These are phyloP conservation scores for Emericellopsis terricola DNA, from an alignment of 495 filamentous ascomycete species.

Conservation along the genomic window DNA sequence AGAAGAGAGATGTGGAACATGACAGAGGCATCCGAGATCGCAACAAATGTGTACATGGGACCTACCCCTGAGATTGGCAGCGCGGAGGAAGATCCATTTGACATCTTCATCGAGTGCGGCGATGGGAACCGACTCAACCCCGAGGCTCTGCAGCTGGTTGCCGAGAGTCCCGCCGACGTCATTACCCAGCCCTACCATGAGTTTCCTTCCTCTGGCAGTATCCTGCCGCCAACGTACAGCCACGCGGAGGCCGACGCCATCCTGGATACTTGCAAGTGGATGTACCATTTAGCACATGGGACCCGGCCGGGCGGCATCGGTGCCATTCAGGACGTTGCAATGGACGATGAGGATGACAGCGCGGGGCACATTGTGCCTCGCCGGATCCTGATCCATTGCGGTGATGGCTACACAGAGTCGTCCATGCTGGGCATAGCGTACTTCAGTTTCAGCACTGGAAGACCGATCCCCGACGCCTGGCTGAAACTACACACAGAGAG, in stretches of 20 bases:
- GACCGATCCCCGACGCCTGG: slow-evolving; percentile 72
- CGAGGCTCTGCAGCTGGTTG: slow-evolving; percentile 28
- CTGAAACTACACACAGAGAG: slow-evolving; percentile 63
- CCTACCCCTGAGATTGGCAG: slow-evolving; percentile 55
- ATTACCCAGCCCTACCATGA: slow-evolving; percentile 39
- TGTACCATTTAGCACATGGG: slow-evolving; percentile 58
- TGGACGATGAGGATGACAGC: not conserved
- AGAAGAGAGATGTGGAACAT: slow-evolving; percentile 83
- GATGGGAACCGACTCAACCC: slow-evolving; percentile 57
- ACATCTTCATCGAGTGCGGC: slow-evolving; percentile 71
- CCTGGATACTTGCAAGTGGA: slow-evolving; percentile 73
- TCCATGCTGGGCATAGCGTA: slow-evolving; percentile 78
- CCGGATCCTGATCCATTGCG: slow-evolving; percentile 77
- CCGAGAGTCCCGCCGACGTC: slow-evolving; percentile 19
- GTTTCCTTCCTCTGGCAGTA: slow-evolving; percentile 85
- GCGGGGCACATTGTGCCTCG: slow-evolving; percentile 8
- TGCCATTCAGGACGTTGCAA: slow-evolving; percentile 13
- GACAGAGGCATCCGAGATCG: slow-evolving; percentile 77
- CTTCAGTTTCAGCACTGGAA: slow-evolving; percentile 71
- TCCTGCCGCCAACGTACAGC: slow-evolving; percentile 56
- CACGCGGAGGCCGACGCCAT: slow-evolving; percentile 67
- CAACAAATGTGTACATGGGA: slow-evolving; percentile 77
- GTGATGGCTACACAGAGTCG: slow-evolving; percentile 91
- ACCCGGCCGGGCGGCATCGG: slow-evolving; percentile 24
- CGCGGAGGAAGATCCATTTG: slow-evolving; percentile 30